Percentiles rank a stretch among this genome's conserved stretches.
Evolutionary conservation across 2,329 filamentous ascomycete species (phyloP).

Genomic region (Blastomyces parvus): DNA sequence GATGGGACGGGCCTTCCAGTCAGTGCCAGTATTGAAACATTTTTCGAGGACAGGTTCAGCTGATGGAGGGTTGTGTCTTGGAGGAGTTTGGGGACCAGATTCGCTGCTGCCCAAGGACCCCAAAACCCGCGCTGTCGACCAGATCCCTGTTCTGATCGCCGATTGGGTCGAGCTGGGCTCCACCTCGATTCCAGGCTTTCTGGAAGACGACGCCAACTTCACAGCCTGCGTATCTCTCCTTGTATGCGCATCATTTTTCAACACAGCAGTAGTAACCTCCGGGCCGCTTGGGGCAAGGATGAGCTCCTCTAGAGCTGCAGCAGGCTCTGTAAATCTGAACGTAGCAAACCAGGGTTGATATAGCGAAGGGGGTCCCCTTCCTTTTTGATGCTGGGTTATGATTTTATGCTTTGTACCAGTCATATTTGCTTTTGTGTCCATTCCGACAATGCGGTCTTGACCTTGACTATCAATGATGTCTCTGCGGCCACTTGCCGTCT

Average conservation of each 20-base stretch:
- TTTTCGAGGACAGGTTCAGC: constrained; percentile 14
- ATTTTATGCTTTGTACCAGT: constrained; percentile 5
- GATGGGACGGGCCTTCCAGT: not conserved
- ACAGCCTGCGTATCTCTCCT: not conserved
- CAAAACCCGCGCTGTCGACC: constrained; percentile 10
- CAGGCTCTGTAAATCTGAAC: not conserved
- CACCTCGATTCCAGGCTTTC: constrained; percentile 17
- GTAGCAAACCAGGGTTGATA: not conserved
- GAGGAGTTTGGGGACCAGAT: constrained; percentile 17
- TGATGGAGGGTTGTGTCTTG: constrained; percentile 20
- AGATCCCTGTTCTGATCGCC: constrained; percentile 18
- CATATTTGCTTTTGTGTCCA: not conserved
- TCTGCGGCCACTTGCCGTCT: not conserved
- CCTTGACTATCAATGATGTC: not conserved
- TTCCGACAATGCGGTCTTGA: not conserved
- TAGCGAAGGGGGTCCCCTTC: not conserved
- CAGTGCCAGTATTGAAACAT: constrained; percentile 1
- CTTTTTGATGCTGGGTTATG: not conserved
- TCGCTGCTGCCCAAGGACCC: constrained; percentile 14
- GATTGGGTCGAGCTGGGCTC: constrained; percentile 16
- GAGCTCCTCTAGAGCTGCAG: not conserved
- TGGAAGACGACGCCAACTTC: constrained; percentile 14
- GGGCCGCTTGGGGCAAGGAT: not conserved
- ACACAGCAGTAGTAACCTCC: not conserved
- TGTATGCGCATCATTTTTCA: not conserved